Evolutionary conservation across 2,329 filamentous ascomycete genomes (phyloP).

Genomic region (Ceratocystis smalleyi): DNA sequence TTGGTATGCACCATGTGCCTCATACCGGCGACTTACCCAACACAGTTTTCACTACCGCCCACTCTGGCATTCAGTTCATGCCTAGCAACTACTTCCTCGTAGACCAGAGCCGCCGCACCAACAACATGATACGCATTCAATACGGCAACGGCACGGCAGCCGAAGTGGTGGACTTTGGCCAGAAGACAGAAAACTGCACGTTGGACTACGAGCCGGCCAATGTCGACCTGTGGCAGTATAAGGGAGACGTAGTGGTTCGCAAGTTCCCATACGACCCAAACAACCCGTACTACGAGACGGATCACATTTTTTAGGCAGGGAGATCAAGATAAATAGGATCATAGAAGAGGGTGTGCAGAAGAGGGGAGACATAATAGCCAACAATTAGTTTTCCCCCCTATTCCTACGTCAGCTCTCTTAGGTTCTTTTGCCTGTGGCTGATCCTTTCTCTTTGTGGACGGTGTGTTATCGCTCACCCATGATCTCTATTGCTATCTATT

Average conservation of each 20-base stretch:
- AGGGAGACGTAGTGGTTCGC: slow-evolving; percentile 19
- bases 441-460: background rate
- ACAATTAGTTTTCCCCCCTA: background rate
- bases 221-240: slow-evolving; percentile 23
- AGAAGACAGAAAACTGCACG: slow-evolving; percentile 22
- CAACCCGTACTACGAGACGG: slow-evolving; percentile 17
- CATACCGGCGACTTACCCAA: slow-evolving; percentile 27
- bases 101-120: slow-evolving; percentile 21
- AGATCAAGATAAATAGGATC: background rate
- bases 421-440: background rate
- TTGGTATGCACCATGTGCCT: slow-evolving; percentile 43
- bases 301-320: slow-evolving; percentile 14
- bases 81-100: slow-evolving; percentile 22
- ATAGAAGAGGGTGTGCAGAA: background rate
- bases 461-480: background rate
- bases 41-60: slow-evolving; percentile 24
- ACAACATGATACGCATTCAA: slow-evolving; percentile 25
- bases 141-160: slow-evolving; percentile 24
- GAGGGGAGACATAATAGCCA: background rate
- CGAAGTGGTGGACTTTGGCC: slow-evolving; percentile 24
- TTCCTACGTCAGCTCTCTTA: background rate
- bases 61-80: slow-evolving; percentile 24
- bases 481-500: background rate
- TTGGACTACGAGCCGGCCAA: slow-evolving; percentile 22
- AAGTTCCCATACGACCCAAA: slow-evolving; percentile 18